Evolutionary conservation across 1,284 basidiomycete species (phyloP).

Genomic region (Ganoderma leucocontextum): DNA sequence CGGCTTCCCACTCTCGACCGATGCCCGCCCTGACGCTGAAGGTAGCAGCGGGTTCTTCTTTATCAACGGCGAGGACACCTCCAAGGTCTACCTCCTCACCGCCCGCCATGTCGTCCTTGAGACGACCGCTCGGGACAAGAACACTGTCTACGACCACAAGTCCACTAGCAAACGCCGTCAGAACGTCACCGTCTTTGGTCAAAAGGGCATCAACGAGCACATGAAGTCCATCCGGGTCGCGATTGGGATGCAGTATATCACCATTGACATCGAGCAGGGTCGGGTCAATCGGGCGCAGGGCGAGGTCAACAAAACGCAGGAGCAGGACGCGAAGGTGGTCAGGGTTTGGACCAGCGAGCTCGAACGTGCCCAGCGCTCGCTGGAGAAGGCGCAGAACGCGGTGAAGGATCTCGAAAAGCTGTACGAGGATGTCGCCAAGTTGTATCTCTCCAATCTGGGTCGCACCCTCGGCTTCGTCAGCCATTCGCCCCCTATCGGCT

Average conservation of each 20-base stretch:
- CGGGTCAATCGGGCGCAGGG: background rate
- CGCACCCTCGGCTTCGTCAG: background rate
- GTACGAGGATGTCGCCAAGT: background rate
- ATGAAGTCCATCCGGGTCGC: background rate
- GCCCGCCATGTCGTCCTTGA: constrained; percentile 39
- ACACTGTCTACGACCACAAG: background rate
- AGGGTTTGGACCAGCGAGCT: background rate
- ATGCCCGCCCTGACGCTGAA: constrained; percentile 23
- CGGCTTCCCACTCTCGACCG: background rate
- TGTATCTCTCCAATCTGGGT: background rate
- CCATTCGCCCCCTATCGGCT: constrained; percentile 37
- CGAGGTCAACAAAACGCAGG: background rate
- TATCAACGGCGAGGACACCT: constrained; percentile 30
- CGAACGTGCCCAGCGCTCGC: background rate
- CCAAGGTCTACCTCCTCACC: constrained; percentile 41
- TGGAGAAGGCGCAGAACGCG: background rate
- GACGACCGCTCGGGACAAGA: constrained; percentile 42
- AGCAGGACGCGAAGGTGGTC: background rate
- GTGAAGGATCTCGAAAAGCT: background rate
- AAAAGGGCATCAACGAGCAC: background rate
- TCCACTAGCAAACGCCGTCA: background rate
- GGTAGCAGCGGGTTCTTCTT: constrained; percentile 48
- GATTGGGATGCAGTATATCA: background rate
- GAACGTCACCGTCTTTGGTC: background rate
- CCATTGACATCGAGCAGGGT: background rate